Base-by-base conservation (phyloP, 2,329 filamentous ascomycete genomes). In the Claviceps digitariae region DNA sequence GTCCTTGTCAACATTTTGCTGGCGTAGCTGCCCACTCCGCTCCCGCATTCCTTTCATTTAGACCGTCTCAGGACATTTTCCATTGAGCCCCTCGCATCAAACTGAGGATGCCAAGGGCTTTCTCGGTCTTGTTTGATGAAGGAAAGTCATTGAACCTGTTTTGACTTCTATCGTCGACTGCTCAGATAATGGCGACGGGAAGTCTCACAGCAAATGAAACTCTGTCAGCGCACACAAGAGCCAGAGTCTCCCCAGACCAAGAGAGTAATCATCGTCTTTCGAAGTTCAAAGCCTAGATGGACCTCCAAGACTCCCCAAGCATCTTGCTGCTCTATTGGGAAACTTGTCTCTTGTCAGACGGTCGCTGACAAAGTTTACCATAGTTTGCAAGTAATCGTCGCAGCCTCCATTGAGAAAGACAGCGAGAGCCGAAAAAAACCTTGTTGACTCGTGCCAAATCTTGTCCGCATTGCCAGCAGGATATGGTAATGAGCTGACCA, bases 41-140 rank as follows among this genome's bases (percentile, higher is more conserved):
- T 50, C 48, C 51, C 54, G 43, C 54, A 51, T 48, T 55, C 44
- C 54, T 20, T 51, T 45, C 48, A 53, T 36, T 25, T n/a, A 49
- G 9, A 55, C 25, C n/a, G 31, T 41, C 46, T 55, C 46, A 34
- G 49, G 29, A 36, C 48, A 21, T 38, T 36, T 38, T 29, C 27
- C 25, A 17, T 15, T 10, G 27, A 44, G 25, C 47, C 34, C 47
- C 47, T 55, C 41, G 10, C 34, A 20, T 43, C 45, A 31, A 27
- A 17, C 43, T 20, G 44, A 9, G 21, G 21, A 27, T 36, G 27
- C 25, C 46, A 27, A 45, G 15, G 31, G 50, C 15, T 29, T 48
- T n/a, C 10, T 48, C 36, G 27, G 17, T 40, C 40, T 17, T 25
- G n/a, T 34, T 25, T 38, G 23, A 21, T 29, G 29, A 21, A 15